These are phyloP conservation scores for Ascochyta koolunga DNA, from an alignment of 2,329 filamentous ascomycete species.

Conservation along the genomic window DNA sequence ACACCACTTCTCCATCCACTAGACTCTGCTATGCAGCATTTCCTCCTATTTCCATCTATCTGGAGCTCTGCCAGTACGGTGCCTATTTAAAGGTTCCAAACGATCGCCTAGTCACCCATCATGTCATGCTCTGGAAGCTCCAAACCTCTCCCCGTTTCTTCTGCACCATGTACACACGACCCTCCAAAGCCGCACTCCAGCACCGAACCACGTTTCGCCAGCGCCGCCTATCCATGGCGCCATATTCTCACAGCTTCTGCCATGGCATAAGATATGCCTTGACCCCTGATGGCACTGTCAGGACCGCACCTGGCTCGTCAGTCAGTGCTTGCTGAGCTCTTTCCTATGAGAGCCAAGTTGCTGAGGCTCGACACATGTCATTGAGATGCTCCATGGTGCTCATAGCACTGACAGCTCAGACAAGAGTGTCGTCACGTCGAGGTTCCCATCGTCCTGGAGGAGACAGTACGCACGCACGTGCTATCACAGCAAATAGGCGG, in stretches of 20 bases:
- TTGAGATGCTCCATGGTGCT: neutral
- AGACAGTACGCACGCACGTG: neutral
- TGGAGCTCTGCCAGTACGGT: neutral
- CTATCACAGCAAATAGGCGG: neutral
- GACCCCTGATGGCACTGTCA: neutral
- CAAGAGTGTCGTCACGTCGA: neutral
- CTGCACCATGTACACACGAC: neutral
- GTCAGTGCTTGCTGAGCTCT: neutral
- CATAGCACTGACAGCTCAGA: neutral
- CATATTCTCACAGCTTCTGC: too few relatives aligned
- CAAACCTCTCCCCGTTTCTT: neutral
- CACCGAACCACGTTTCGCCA: neutral
- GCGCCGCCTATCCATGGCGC: neutral
- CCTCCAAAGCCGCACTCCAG: neutral
- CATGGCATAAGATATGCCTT: too few relatives aligned
- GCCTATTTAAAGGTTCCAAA: neutral
- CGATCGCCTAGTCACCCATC: neutral
- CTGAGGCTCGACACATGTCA: neutral
- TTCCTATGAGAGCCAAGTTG: too few relatives aligned
- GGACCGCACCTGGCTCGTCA: neutral
- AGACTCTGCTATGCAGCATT: too few relatives aligned
- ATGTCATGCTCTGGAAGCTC: neutral
- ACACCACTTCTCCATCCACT: neutral
- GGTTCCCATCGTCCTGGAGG: neutral
- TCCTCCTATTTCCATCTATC: neutral